Evolutionary conservation across 1,284 basidiomycete species (phyloP), one percentile per base, ranked within the genome.

Genomic region (Pseudozyma tsukubaensis): DNA sequence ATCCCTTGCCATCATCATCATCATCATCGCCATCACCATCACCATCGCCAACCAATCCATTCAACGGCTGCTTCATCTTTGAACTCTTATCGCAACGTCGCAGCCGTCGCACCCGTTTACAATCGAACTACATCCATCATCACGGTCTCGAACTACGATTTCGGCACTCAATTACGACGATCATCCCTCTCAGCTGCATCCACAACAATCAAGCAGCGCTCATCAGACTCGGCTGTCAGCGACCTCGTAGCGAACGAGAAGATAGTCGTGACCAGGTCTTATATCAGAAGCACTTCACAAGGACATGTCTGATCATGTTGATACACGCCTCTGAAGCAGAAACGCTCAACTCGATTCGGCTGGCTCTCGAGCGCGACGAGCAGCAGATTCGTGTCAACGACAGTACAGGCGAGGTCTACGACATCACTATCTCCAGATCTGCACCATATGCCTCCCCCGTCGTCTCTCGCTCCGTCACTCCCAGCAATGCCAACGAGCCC

Each of bases 341-440:
- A 40, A 75, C 72, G 60, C 72, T 75, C 54, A 71, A 75, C 58
- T 75, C 72, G 43, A 78, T 80, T 39, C 77, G 78, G 4, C 51
- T 72, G 10, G 78, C 78, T 16, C 74, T 80, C 39, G 78, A 70
- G 55, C 74, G 72, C 43, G 78, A 80, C 32, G 74, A 80, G 65
- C 78, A 80, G 59, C 71, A 77, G 52, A 80, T 80, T 34, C 76
- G 78, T 35, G 78, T 80, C 50, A 80, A 76, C 44, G 78, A 80
- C 59, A 63, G 63, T 52, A 75, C 72, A 1, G 73, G 78, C 43
- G 79, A 82, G 59, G 77, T 76, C 29, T 82, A 81, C 61, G 79
- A 81, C 42, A 73, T 82, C 44, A 80, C 76, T 54, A 76, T 82
- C 53, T 81, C 79, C 32, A 58, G 78, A 42, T 80, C 73, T 4